These are phyloP conservation scores for Ceratocystis albifundus DNA, from an alignment of 2,329 filamentous ascomycete genomes.

Conservation along the genomic window DNA sequence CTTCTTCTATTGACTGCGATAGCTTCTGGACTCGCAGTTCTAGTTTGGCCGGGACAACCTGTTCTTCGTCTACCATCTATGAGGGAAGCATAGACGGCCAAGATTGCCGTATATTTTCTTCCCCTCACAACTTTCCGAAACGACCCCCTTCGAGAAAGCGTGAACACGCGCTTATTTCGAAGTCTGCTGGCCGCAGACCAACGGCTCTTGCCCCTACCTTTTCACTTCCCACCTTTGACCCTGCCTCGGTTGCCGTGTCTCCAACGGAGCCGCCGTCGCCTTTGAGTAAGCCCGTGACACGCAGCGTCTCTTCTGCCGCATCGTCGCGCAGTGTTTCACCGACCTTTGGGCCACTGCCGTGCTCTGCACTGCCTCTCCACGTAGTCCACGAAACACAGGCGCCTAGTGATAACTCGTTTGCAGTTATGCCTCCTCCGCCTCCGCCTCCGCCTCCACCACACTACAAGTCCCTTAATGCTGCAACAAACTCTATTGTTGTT, in stretches of 20 bases:
- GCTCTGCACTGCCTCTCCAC: constrained; percentile 1
- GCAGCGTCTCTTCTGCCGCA: neutral
- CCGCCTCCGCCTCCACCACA: constrained; percentile 12
- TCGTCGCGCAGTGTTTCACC: constrained; percentile 7
- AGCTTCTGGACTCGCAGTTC: constrained; percentile 14
- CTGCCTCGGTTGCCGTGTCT: neutral
- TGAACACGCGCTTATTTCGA: constrained; percentile 16
- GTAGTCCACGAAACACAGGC: neutral
- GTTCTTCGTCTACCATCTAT: constrained; percentile 17
- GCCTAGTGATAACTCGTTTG: neutral
- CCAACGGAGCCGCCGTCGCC: neutral
- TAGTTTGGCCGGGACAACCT: constrained; percentile 18
- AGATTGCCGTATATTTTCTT: neutral
- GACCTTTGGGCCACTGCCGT: constrained; percentile 2
- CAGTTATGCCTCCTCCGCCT: neutral
- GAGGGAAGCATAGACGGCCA: constrained; percentile 11
- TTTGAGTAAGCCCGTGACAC: neutral
- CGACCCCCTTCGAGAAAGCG: neutral
- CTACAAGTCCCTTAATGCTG: constrained; percentile 8
- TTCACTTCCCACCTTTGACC: neutral
- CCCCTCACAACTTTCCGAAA: neutral
- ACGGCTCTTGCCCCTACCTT: neutral
- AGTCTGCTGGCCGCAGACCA: constrained; percentile 6
- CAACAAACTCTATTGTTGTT: constrained; percentile 17
- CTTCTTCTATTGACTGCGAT: constrained; percentile 9